Evolutionary conservation across 306 rosid species (phyloP).

Genomic region (Vigna nakashimae): DNA sequence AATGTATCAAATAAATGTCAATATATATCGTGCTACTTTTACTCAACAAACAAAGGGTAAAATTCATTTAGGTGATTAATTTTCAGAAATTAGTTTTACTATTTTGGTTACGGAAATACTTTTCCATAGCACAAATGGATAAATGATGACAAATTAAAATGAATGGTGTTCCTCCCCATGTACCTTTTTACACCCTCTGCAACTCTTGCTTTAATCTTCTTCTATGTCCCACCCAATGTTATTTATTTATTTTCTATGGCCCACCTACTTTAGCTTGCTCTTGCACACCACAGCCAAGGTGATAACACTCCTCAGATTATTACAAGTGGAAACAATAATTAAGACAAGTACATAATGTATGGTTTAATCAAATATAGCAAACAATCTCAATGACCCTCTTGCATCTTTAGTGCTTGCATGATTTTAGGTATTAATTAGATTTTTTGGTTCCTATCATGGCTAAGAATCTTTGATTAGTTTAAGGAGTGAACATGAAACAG

Average conservation of each 20-base stretch:
- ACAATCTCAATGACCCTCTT: background rate
- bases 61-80: too few relatives aligned
- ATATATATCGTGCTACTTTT: too few relatives aligned
- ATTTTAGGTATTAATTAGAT: background rate
- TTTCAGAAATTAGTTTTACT: too few relatives aligned
- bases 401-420: background rate
- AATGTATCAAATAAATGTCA: too few relatives aligned
- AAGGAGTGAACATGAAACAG: conserved; percentile 38
- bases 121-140: conserved; percentile 48
- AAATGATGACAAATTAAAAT: conserved; percentile 53
- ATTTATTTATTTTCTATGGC: conserved; percentile 13
- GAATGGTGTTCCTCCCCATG: conserved; percentile 33
- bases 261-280: conserved; percentile 46
- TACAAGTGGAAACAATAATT: conserved; percentile 45
- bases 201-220: conserved; percentile 53
- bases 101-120: too few relatives aligned
- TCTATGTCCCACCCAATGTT: conserved; percentile 44
- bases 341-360: conserved; percentile 32
- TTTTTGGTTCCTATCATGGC: conserved; percentile 45
- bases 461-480: conserved; percentile 37
- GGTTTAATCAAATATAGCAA: conserved; percentile 21
- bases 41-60: too few relatives aligned
- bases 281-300: conserved; percentile 49
- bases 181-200: conserved; percentile 8
- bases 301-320: conserved; percentile 52